These are phyloP conservation scores for Tolypocladium ophioglossoides DNA, from an alignment of 2,329 filamentous ascomycete species.

Conservation along the genomic window DNA sequence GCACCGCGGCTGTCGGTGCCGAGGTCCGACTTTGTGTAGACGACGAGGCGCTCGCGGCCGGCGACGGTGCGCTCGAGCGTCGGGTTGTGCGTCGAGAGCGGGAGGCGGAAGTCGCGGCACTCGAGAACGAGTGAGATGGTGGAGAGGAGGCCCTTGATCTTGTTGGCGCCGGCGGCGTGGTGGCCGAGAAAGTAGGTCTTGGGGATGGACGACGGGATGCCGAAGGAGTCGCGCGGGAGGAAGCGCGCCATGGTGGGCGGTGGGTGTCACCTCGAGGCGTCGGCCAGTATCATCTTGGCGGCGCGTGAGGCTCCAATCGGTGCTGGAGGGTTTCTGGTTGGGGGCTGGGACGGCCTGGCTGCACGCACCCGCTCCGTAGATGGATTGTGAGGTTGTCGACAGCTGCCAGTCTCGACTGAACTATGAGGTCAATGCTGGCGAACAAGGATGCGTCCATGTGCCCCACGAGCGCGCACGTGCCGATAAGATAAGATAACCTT, in stretches of 20 bases:
- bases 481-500: constrained; percentile 4
- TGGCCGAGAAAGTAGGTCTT: constrained; percentile 93
- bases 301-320: neutral
- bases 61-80: constrained; percentile 71
- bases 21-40: constrained; percentile 87
- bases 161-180: constrained; percentile 68
- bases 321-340: neutral
- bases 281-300: neutral
- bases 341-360: neutral
- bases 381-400: neutral
- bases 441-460: neutral
- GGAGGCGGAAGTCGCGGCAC: constrained; percentile 87
- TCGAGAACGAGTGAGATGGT: constrained; percentile 84
- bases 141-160: constrained; percentile 73
- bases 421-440: too few relatives aligned
- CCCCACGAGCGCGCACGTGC: neutral
- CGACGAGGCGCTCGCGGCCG: constrained; percentile 63
- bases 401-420: neutral
- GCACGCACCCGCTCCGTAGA: neutral
- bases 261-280: neutral
- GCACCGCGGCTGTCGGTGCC: constrained; percentile 29
- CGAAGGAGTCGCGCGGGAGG: constrained; percentile 63
- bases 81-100: constrained; percentile 81
- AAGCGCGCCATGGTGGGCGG: constrained; percentile 34
- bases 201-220: constrained; percentile 61